Evolutionary conservation across 441 rosid genomes (phyloP).

Genomic region (Lepidium campestre): DNA sequence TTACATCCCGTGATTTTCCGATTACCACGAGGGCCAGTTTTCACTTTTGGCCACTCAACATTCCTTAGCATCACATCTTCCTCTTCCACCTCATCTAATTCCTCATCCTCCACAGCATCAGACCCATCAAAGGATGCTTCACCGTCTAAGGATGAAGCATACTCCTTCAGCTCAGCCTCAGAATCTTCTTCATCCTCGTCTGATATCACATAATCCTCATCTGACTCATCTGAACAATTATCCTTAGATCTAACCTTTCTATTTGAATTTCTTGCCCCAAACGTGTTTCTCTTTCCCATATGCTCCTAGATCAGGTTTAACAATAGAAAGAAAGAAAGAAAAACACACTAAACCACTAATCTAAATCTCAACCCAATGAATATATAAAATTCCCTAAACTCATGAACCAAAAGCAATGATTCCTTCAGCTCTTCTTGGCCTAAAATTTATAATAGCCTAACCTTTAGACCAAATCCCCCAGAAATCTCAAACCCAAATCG

Average conservation of each 20-base stretch:
- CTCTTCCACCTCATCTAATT: slow-evolving; percentile 1
- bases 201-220: slow-evolving; percentile 91
- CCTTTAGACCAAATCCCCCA: slow-evolving; percentile 31
- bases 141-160: slow-evolving; percentile 48
- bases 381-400: slow-evolving; percentile 21
- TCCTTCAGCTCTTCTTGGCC: slow-evolving; percentile 18
- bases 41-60: slow-evolving; percentile 28
- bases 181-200: slow-evolving; percentile 60
- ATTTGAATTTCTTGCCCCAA: slow-evolving; percentile 43
- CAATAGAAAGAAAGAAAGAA: background rate
- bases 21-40: slow-evolving; percentile 27
- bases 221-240: slow-evolving; percentile 77
- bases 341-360: slow-evolving; percentile 23
- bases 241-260: slow-evolving; percentile 45
- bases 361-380: slow-evolving; percentile 12
- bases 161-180: slow-evolving; percentile 56
- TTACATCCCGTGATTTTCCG: slow-evolving; percentile 24
- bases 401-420: slow-evolving; percentile 19
- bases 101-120: slow-evolving; percentile 20
- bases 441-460: slow-evolving; percentile 24
- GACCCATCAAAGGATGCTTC: slow-evolving; percentile 47
- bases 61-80: slow-evolving; percentile 16
- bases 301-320: slow-evolving; percentile 18
- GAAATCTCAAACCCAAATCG: slow-evolving; percentile 23
- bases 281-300: slow-evolving; percentile 87